Base-by-base conservation (phyloP, 2,329 filamentous ascomycete genomes). In the Phialophora tarda region DNA sequence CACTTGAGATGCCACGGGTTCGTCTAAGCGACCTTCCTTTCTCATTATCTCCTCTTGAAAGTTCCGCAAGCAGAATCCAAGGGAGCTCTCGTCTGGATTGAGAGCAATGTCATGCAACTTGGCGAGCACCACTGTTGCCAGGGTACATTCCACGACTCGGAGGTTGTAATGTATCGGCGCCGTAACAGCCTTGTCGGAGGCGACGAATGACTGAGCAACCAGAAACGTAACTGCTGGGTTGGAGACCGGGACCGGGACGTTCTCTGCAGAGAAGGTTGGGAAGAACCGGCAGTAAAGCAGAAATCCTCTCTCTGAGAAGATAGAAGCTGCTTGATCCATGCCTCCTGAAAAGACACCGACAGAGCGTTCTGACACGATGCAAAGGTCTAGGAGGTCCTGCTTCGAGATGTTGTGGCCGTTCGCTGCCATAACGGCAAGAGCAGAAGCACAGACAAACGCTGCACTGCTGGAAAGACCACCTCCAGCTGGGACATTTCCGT, bases 271-370 rank as follows among this genome's bases (percentile, higher is more conserved):
- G 59, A 99, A 89, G 21, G 82, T 84, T 2, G 95, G 95, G 70
- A 88, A 88, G 81, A 99, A 99, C 10, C 90, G 91, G 66, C 97
- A 94, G 76, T 96, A 93, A 51, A 97, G 86, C 10, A 95, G 93
- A 47, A 91, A 91, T 59, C 92, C 93, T 71, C 89, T 88, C 74
- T 92, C 85, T 0, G 93, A 94, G 79, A 99, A 95, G 70, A 99
- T 94, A 0, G 94, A 98, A 38, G 95, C 95, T 14, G 93, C 89
- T 81, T 99, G 95, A 76, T 99, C 95, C 95, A 99, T 98, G 63
- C 91, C 95, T 78, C 95, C 95, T 4, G 93, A 96, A 80, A 98
- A 98, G 73, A 99, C 95, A 59, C 95, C 95, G 3, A 98, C 95
- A 17, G 91, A 89, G 64, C 95, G 88, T 81, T 99, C 95, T 54